Conservation (phyloP, 148 eudicot species). For the Camellia granthamiana region DNA sequence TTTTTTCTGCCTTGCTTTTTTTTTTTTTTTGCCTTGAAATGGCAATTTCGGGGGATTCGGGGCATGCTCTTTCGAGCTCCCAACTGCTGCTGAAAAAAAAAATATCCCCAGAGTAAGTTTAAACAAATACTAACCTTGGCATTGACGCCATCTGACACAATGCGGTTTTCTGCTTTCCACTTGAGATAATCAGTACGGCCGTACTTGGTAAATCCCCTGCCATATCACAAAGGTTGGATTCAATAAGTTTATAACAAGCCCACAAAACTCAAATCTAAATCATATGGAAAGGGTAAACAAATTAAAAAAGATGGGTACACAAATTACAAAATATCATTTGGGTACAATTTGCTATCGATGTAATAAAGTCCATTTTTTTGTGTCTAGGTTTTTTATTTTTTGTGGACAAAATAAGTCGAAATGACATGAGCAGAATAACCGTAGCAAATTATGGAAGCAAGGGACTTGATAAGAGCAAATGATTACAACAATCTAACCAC, state of each 20-base stretch:
- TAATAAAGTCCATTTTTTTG: too few species aligned
- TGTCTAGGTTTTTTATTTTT: too few species aligned
- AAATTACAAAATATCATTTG: not conserved
- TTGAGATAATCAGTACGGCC: conserved; percentile 39
- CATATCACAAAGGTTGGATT: not conserved
- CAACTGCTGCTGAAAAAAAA: too few species aligned
- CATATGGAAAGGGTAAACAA: not conserved
- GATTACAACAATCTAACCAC: not conserved
- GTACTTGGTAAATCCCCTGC: conserved; percentile 53
- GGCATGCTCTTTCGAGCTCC: too few species aligned
- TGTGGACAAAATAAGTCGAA: too few species aligned
- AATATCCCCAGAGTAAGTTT: not conserved
- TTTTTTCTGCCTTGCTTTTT: too few species aligned
- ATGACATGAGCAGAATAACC: too few species aligned
- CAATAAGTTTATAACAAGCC: not conserved
- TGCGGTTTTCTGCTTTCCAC: conserved; percentile 46
- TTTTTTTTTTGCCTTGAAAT: too few species aligned
- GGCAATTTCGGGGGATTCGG: too few species aligned
- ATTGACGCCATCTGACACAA: conserved; percentile 45
- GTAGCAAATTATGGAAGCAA: not conserved
- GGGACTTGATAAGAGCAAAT: not conserved
- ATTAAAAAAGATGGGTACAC: too few species aligned
- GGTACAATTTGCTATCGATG: too few species aligned
- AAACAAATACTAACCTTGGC: conserved; percentile 32
- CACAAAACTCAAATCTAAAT: not conserved